Base-by-base conservation (phyloP, 345 rosid species). In the Aethionema arabicum region DNA sequence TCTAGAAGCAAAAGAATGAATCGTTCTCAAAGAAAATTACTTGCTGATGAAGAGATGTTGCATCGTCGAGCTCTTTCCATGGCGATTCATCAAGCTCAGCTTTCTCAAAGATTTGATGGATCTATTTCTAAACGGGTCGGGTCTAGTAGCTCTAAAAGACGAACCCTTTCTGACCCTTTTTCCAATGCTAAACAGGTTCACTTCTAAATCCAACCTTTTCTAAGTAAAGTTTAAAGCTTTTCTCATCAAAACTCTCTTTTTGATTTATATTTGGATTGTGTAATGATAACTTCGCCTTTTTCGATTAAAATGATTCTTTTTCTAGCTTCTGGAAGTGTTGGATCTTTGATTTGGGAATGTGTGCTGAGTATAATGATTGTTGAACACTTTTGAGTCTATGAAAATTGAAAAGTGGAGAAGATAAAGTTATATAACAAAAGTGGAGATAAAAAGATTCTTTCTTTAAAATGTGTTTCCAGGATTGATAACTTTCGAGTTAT, bases 51-150 rank as follows among this genome's bases (percentile, higher is more conserved):
- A 73, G 98, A 92, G 83, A 53, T 83, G 37, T 63, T 92, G 74
- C 98, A 92, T 69, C 83, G 88, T 16, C 93, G 91, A 80, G 96
- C 95, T 77, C 60, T 93, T 7, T 93, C 99, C 21, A 85, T 89
- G 99, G 99, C 88, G 32, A 77, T 87, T 66, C 95, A 89, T 15
- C 98, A 92, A 73, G 86, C 85, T 59, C 90, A 82, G 47, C 71
- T 83, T 72, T 93, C 99, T 59, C 99, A 85, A 80, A 77, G 99
- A 76, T 87, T 87, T 37, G 97, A 93, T 5, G 97, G 99, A 78
- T 93, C 99, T 83, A 89, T 93, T 91, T 93, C 99, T 11, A 78
- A 97, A 61, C 80, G 97, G 62, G 79, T 82, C 63, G 87, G 95
- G 69, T 83, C 91, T 56, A 85, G 96, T 7, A 86, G 90, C 72